A percentile compares a stretch with the other conserved stretches of the same genome.
These are phyloP conservation scores for Yamadazyma membranifaciens DNA, from an alignment of 1,139 yeast genomes.

Conservation along the genomic window DNA sequence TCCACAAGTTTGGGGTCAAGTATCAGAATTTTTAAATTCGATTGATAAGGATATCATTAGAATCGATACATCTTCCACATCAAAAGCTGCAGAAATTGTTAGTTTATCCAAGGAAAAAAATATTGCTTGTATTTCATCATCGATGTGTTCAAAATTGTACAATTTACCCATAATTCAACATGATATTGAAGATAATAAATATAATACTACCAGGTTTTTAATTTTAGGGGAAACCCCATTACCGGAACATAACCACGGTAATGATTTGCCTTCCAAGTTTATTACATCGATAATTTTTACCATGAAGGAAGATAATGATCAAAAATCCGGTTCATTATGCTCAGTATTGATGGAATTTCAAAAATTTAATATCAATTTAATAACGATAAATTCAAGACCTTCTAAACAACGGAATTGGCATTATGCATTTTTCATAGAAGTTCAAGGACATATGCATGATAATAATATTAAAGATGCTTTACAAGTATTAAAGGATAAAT, in stretches of 20 bases:
- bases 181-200: slow-evolving; percentile 66
- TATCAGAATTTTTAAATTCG: slow-evolving; percentile 49
- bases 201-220: slow-evolving; percentile 84
- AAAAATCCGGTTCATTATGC: slow-evolving; percentile 71
- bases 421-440: slow-evolving; percentile 78
- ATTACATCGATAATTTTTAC: slow-evolving; percentile 66
- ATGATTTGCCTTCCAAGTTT: slow-evolving; percentile 4
- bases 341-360: slow-evolving; percentile 63
- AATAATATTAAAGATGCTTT: slow-evolving; percentile 20
- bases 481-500: slow-evolving; percentile 19
- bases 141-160: slow-evolving; percentile 64
- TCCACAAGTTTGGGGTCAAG: slow-evolving; percentile 99
- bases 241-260: slow-evolving; percentile 5
- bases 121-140: slow-evolving; percentile 47
- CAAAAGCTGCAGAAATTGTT: slow-evolving; percentile 76
- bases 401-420: slow-evolving; percentile 70
- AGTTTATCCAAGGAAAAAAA: slow-evolving; percentile 34
- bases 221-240: slow-evolving; percentile 45
- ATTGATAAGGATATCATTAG: slow-evolving; percentile 39
- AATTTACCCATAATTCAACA: slow-evolving; percentile 54
- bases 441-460: slow-evolving; percentile 32
- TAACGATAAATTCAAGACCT: slow-evolving; percentile 74
- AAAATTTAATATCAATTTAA: slow-evolving; percentile 58
- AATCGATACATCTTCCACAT: slow-evolving; percentile 75
- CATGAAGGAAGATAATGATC: slow-evolving; percentile 48